Conservation (phyloP, 75 land plant species). For the Pinus albicaulis region DNA sequence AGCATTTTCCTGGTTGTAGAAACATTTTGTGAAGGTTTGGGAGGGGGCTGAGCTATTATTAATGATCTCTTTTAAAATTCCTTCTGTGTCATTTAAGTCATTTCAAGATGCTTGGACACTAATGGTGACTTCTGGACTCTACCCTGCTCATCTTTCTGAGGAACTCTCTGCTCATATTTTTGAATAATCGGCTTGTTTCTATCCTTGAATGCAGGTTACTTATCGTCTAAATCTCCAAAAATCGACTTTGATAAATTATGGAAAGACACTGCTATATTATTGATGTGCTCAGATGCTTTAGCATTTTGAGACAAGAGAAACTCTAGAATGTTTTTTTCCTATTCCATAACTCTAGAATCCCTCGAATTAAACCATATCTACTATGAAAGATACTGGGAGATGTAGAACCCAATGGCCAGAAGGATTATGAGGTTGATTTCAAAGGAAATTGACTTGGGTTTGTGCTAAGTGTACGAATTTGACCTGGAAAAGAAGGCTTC, state of each 20-base stretch:
- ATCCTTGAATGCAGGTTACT: constrained; percentile 17
- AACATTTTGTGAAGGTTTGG: constrained; percentile 43
- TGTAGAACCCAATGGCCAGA: no score
- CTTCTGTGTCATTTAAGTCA: constrained; percentile 13
- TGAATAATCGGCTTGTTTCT: constrained; percentile 22
- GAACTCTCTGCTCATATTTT: constrained; percentile 19
- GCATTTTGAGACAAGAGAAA: no score
- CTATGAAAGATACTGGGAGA: no score
- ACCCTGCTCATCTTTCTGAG: constrained; percentile 16
- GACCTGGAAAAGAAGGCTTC: no score
- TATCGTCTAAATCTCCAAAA: constrained; percentile 59
- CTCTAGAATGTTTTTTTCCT: neutral
- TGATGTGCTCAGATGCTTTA: no score
- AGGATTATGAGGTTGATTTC: no score
- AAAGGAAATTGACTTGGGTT: no score
- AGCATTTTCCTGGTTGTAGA: constrained; percentile 19
- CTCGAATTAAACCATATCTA: no score
- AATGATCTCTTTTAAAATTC: constrained; percentile 57
- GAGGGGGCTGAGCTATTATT: constrained; percentile 69
- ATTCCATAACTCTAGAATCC: no score
- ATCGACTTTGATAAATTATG: constrained; percentile 83
- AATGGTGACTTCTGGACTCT: neutral
- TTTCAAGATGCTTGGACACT: constrained; percentile 14
- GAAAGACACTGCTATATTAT: constrained; percentile 51
- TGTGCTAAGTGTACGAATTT: no score